A percentile compares a stretch with the other conserved stretches of the same genome.
Conservation (phyloP, 139 green algal species). For the Chlamydomonas sp. region DNA sequence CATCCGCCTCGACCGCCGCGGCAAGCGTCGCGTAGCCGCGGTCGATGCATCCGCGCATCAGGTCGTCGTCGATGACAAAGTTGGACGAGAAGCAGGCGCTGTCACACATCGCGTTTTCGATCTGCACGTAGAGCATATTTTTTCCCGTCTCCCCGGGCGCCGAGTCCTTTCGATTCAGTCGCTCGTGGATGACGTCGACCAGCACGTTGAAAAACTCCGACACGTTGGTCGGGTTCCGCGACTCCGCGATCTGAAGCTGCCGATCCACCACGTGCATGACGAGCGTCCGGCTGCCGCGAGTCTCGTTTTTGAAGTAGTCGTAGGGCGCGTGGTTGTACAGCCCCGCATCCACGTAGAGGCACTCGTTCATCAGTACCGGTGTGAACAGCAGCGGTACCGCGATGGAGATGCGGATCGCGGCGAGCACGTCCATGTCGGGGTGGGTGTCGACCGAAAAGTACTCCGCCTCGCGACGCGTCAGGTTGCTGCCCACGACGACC, state of each 20-base stretch:
- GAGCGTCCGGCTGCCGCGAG: neutral
- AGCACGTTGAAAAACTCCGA: too few relatives aligned
- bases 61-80: too few relatives aligned
- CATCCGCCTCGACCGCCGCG: too few relatives aligned
- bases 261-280: neutral
- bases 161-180: too few relatives aligned
- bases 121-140: too few relatives aligned
- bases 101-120: too few relatives aligned
- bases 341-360: conserved; percentile 4
- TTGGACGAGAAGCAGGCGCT: too few relatives aligned
- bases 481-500: neutral
- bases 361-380: neutral
- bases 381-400: conserved; percentile 3
- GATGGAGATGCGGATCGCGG: conserved; percentile 1
- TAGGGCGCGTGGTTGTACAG: neutral
- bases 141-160: too few relatives aligned
- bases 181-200: too few relatives aligned
- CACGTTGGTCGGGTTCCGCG: too few relatives aligned
- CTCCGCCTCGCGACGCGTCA: neutral
- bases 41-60: too few relatives aligned
- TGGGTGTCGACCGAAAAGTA: neutral
- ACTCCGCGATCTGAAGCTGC: neutral
- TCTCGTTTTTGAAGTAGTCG: neutral
- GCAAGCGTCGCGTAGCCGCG: too few relatives aligned
- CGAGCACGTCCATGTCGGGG: neutral